phyloP scores from a whole-genome alignment of 148 eudicot species.

The Mesembryanthemum crystallinum region DNA sequence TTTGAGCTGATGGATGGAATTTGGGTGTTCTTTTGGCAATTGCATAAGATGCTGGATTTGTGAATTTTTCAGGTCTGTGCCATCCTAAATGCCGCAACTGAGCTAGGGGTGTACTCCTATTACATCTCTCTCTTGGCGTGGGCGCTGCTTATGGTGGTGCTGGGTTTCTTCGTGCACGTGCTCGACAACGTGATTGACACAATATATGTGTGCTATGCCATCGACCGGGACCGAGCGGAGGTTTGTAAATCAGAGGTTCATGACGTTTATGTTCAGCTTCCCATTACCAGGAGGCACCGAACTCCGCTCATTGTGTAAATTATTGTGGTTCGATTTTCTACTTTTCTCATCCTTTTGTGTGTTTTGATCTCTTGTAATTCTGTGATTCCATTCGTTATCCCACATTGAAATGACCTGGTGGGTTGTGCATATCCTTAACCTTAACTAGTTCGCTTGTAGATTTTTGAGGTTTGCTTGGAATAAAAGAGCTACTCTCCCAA shows the following conservation, averaged over 20 bases:
- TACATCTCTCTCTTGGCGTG: constrained; percentile 58
- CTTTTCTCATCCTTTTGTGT: neutral
- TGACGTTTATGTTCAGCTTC: constrained; percentile 84
- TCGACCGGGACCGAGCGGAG: constrained; percentile 74
- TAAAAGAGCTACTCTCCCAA: neutral
- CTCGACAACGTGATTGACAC: constrained; percentile 84
- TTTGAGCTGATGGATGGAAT: no score
- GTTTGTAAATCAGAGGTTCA: constrained; percentile 63
- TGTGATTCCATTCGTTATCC: constrained; percentile 20
- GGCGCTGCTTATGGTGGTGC: constrained; percentile 55
- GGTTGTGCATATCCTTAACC: constrained; percentile 31
- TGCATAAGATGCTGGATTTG: neutral
- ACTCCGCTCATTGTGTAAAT: constrained; percentile 55
- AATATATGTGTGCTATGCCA: constrained; percentile 84
- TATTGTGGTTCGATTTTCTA: neutral
- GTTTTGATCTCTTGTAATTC: constrained; percentile 23
- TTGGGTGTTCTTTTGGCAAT: neutral
- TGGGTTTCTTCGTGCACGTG: constrained; percentile 66
- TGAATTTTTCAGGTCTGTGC: constrained; percentile 59
- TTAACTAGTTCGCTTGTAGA: constrained; percentile 23
- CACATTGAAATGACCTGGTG: constrained; percentile 18
- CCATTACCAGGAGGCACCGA: constrained; percentile 65
- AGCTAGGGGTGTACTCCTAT: constrained; percentile 67
- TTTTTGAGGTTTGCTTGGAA: neutral
- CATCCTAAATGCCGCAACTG: constrained; percentile 48